These are phyloP conservation scores for Chamaecyparis obtusa DNA, from an alignment of 75 land plant genomes.

Conservation along the genomic window DNA sequence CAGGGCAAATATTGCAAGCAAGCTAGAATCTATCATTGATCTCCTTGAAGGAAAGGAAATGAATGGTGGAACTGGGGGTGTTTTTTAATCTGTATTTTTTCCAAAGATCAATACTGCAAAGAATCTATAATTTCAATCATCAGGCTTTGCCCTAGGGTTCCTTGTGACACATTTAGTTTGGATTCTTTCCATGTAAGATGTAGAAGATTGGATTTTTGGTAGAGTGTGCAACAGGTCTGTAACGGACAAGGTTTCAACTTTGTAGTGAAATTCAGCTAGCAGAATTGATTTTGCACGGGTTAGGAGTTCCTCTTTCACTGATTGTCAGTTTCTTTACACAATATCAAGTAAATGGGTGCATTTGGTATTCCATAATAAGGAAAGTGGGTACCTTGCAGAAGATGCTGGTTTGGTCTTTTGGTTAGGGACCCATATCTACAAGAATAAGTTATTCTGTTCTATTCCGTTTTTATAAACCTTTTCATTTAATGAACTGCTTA, in stretches of 20 bases:
- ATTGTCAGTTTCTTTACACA: background rate
- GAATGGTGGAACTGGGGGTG: background rate
- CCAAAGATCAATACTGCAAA: background rate
- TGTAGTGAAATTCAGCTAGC: background rate
- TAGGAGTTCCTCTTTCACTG: background rate
- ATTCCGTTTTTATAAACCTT: background rate
- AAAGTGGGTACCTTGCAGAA: background rate
- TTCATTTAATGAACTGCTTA: background rate
- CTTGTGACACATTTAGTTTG: background rate
- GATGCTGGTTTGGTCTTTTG: background rate
- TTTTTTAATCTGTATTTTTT: background rate
- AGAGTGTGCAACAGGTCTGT: background rate
- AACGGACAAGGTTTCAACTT: background rate
- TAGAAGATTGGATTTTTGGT: background rate
- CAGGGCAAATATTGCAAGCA: background rate
- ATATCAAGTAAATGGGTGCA: background rate
- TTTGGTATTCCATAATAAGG: background rate
- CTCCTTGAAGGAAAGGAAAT: background rate
- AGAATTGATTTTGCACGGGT: background rate
- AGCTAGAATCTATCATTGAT: background rate
- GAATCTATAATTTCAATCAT: background rate
- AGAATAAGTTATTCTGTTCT: background rate
- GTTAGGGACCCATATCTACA: background rate
- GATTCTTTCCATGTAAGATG: background rate
- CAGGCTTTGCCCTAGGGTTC: background rate